Percentiles rank a stretch among this genome's conserved stretches.
Conservation (phyloP, 768 basidiomycete species). For the Mycena maculata region DNA sequence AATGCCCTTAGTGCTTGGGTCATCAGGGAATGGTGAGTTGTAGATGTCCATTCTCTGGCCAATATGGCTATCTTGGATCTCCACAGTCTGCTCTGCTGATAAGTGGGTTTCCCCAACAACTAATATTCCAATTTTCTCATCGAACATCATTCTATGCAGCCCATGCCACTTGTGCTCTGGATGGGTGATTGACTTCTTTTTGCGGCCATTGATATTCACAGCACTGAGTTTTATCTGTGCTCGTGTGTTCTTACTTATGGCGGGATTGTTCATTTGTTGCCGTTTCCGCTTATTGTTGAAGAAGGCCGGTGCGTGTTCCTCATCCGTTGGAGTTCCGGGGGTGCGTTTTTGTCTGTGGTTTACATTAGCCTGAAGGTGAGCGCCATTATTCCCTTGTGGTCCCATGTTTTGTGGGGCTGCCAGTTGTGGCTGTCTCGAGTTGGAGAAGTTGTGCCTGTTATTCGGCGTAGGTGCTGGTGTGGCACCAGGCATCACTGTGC, state of each 20-base stretch:
- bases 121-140: constrained; percentile 13
- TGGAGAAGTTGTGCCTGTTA: too few species aligned
- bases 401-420: too few species aligned
- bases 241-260: not conserved
- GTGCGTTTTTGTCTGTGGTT: too few species aligned
- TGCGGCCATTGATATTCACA: not conserved
- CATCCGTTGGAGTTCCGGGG: not conserved
- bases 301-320: constrained; percentile 20
- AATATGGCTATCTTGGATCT: constrained; percentile 5
- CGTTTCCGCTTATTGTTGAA: not conserved
- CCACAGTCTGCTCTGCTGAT: not conserved
- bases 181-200: not conserved
- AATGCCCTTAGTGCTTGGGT: constrained; percentile 3
- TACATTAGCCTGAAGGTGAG: not conserved
- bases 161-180: constrained; percentile 22
- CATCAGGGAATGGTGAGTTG: not conserved
- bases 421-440: too few species aligned
- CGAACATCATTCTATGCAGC: constrained; percentile 6
- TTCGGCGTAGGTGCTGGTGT: too few species aligned
- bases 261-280: constrained; percentile 3
- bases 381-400: too few species aligned
- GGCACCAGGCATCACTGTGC: not conserved
- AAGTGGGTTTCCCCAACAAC: constrained; percentile 19
- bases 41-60: not conserved
- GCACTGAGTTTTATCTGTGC: not conserved